Percentiles rank a stretch among this genome's conserved stretches.
phyloP scores from a whole-genome alignment of 345 rosid genomes.

The Melaleuca quinquenervia region DNA sequence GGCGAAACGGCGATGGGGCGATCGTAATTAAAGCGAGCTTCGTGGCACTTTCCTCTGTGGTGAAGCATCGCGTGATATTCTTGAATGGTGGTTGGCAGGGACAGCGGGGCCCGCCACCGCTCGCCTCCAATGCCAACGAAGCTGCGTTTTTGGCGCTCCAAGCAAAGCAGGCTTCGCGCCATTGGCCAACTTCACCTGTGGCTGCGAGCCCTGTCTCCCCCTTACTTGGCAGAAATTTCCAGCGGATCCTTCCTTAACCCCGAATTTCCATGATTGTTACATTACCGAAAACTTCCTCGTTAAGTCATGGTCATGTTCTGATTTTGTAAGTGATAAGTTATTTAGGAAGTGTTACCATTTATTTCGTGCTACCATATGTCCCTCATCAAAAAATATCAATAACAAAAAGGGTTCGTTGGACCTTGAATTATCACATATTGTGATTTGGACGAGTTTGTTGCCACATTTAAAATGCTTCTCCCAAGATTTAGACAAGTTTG shows the following conservation, averaged over 20 bases:
- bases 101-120: neutral
- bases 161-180: neutral
- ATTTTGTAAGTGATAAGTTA: neutral
- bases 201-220: neutral
- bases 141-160: neutral
- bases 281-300: neutral
- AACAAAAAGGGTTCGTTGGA: rapidly evolving
- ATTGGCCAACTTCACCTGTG: neutral
- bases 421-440: neutral
- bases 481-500: neutral
- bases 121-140: neutral
- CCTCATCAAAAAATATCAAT: neutral
- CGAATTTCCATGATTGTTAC: neutral
- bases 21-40: neutral
- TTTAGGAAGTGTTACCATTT: neutral
- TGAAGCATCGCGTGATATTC: neutral
- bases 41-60: neutral
- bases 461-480: neutral
- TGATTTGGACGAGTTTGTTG: neutral
- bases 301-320: neutral
- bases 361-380: no score
- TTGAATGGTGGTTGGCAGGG: neutral
- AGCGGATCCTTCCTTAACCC: neutral
- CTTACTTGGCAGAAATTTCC: neutral
- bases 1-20: neutral